phyloP scores from a whole-genome alignment of 2,329 filamentous ascomycete genomes.

The Pseudocercospora fijiensis region DNA sequence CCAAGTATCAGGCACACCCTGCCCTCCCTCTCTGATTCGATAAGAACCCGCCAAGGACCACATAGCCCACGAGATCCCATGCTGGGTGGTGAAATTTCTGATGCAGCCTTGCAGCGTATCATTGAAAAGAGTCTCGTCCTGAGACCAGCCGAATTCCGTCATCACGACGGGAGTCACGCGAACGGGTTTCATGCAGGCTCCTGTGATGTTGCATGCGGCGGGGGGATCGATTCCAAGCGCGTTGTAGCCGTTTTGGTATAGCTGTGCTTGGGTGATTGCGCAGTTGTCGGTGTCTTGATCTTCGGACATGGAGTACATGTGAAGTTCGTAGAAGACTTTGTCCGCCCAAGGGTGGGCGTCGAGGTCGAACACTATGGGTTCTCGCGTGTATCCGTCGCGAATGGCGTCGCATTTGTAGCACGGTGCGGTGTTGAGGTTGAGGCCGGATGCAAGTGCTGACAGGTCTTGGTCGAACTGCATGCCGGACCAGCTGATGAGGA shows the following conservation, averaged over 20 bases:
- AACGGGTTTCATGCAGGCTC: slow-evolving; percentile 38
- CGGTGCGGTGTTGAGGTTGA: slow-evolving; percentile 41
- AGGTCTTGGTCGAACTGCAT: slow-evolving; percentile 32
- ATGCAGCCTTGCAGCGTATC: slow-evolving; percentile 51
- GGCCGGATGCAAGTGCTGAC: slow-evolving; percentile 36
- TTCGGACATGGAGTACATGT: slow-evolving; percentile 44
- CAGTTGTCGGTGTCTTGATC: slow-evolving; percentile 46
- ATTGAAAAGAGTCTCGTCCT: slow-evolving; percentile 44
- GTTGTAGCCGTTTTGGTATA: slow-evolving; percentile 55
- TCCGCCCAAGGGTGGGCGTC: slow-evolving; percentile 49
- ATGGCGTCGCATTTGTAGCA: slow-evolving; percentile 44
- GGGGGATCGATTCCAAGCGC: slow-evolving; percentile 42
- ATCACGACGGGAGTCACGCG: slow-evolving; percentile 41
- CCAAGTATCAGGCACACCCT: slow-evolving; percentile 52
- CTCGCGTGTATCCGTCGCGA: slow-evolving; percentile 46
- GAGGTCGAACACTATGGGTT: slow-evolving; percentile 50
- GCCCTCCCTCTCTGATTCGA: slow-evolving; percentile 47
- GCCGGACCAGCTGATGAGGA: slow-evolving; percentile 29
- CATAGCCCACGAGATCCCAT: slow-evolving; percentile 52
- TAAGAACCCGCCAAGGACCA: slow-evolving; percentile 53
- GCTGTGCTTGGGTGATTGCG: slow-evolving; percentile 48
- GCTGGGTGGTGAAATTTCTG: slow-evolving; percentile 46
- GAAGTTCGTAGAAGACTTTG: slow-evolving; percentile 51
- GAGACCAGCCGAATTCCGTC: slow-evolving; percentile 41
- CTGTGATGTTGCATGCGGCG: slow-evolving; percentile 39